Conservation (phyloP, 1,139 yeast species). For the Pneumocystis murina region DNA sequence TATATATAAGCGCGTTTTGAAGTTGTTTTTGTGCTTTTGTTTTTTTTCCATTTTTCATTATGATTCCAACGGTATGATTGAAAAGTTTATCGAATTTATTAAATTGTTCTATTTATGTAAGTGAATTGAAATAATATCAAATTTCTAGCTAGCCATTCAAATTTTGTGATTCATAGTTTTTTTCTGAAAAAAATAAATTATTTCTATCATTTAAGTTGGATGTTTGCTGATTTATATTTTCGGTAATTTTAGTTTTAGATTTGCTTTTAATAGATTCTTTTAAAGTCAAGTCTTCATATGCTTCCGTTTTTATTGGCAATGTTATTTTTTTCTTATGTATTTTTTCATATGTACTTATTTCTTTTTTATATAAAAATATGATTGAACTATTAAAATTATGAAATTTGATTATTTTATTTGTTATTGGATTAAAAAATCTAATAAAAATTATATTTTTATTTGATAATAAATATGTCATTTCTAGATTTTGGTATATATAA, state of each 20-base stretch:
- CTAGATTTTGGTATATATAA: background rate
- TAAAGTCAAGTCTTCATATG: background rate
- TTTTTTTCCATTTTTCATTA: conserved; percentile 89
- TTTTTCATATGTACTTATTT: background rate
- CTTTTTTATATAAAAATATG: background rate
- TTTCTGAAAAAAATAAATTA: background rate
- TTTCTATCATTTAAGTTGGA: background rate
- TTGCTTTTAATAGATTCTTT: background rate
- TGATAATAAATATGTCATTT: background rate
- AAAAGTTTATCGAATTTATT: conserved; percentile 43
- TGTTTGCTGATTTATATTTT: background rate
- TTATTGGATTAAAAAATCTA: background rate
- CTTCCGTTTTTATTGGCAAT: background rate
- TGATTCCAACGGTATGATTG: conserved; percentile 64
- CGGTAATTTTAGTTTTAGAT: background rate
- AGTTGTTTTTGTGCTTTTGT: conserved; percentile 62
- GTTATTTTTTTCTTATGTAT: background rate
- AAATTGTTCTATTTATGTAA: background rate
- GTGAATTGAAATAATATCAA: background rate
- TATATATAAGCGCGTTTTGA: conserved; percentile 64
- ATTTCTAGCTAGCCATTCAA: background rate
- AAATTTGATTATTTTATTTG: background rate
- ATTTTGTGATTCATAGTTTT: background rate
- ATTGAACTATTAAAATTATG: background rate
- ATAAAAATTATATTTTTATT: background rate